Conservation (phyloP, 2,329 filamentous ascomycete species). For the Alternaria incomplexa region DNA sequence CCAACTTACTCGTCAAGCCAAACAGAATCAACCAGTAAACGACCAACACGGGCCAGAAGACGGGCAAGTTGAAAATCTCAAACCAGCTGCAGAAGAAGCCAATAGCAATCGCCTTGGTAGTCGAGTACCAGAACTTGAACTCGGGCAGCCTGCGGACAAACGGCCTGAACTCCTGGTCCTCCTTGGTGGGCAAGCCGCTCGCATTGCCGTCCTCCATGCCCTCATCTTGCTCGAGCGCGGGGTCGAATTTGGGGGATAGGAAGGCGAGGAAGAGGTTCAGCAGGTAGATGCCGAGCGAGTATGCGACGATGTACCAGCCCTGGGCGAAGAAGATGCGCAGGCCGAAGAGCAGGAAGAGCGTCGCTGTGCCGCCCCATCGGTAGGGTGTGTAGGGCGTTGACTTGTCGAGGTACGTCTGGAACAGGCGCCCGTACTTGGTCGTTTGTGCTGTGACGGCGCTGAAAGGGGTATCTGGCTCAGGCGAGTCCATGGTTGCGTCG, state of each 20-base stretch:
- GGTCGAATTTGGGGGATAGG: constrained; percentile 97
- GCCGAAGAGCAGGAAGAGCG: constrained; percentile 80
- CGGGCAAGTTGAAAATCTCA: constrained; percentile 91
- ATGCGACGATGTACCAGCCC: constrained; percentile 99
- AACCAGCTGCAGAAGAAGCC: constrained; percentile 92
- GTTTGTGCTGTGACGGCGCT: constrained; percentile 88
- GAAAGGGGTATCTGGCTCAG: constrained; percentile 92
- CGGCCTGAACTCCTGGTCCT: constrained; percentile 96
- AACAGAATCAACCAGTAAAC: constrained; percentile 99
- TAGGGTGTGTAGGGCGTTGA: constrained; percentile 89
- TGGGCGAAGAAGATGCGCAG: constrained; percentile 88
- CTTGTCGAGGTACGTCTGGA: constrained; percentile 92
- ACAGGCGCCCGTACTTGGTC: constrained; percentile 75
- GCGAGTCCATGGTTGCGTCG: constrained; percentile 72
- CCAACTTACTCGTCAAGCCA: constrained; percentile 82
- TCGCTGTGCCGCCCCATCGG: constrained; percentile 85
- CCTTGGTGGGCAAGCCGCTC: constrained; percentile 85
- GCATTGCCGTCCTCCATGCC: constrained; percentile 90
- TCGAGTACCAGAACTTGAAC: constrained; percentile 99
- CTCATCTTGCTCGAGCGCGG: constrained; percentile 91
- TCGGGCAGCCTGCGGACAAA: constrained; percentile 96
- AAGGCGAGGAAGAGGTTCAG: constrained; percentile 99
- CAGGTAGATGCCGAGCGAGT: constrained; percentile 97
- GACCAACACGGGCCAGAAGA: constrained; percentile 98
- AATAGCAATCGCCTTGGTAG: constrained; percentile 84